A percentile compares a stretch with the other conserved stretches of the same genome.
phyloP scores from a whole-genome alignment of 805 yeast species.

The Komagataella kurtzmanii region DNA sequence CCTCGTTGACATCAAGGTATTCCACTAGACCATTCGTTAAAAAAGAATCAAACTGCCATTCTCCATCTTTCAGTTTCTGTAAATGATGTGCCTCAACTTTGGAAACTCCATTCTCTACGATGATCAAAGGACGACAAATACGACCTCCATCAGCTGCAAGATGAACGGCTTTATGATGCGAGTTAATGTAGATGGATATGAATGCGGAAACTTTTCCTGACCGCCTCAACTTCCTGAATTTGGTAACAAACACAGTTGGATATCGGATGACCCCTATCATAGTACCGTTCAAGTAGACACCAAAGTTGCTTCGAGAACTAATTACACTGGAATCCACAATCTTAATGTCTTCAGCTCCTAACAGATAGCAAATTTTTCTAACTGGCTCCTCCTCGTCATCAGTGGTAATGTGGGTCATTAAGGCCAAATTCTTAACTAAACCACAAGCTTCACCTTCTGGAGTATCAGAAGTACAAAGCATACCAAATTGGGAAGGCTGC shows the following conservation, averaged over 20 bases:
- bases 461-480: conserved; percentile 97
- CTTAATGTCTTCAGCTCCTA: conserved; percentile 84
- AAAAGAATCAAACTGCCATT: conserved; percentile 85
- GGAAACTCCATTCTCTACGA: conserved; percentile 61
- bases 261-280: conserved; percentile 79
- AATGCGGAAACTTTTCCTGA: conserved; percentile 79
- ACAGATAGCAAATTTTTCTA: conserved; percentile 53
- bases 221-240: conserved; percentile 73
- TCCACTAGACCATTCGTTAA: conserved; percentile 79
- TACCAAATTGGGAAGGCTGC: conserved; percentile 98
- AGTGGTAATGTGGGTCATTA: conserved; percentile 97
- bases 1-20: conserved; percentile 94
- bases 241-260: conserved; percentile 69
- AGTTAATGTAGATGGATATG: conserved; percentile 79
- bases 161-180: conserved; percentile 87
- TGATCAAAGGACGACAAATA: conserved; percentile 91
- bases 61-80: conserved; percentile 44
- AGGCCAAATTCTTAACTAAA: conserved; percentile 87
- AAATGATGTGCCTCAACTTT: conserved; percentile 66
- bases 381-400: conserved; percentile 95
- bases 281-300: conserved; percentile 90
- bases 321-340: conserved; percentile 73
- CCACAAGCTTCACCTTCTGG: conserved; percentile 99
- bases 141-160: conserved; percentile 99
- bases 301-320: conserved; percentile 66